Evolutionary conservation across 2,329 filamentous ascomycete species (phyloP), one percentile per base, ranked within the genome.

Genomic region (Coniosporium uncinatum): DNA sequence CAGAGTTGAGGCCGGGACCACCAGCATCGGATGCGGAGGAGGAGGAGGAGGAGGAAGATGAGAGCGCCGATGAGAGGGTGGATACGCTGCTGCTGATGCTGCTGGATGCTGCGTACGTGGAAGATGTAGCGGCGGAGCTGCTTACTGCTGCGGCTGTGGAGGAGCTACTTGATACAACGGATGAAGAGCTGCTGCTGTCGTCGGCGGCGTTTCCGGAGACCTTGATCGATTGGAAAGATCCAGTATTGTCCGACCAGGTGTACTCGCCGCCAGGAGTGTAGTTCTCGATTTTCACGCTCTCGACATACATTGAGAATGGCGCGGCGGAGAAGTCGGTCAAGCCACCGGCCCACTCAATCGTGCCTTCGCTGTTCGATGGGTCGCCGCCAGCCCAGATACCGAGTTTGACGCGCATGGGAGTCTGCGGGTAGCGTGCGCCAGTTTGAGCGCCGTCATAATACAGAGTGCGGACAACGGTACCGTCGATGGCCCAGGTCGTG

Each of bases 401-500:
- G 18, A 71, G 55, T 45, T 55, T 57, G 19, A 64, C 52, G 33
- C 78, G 77, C 80, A 85, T 84, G 2, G 86, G 86, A 0, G 85
- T 89, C 57, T 38, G 86, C 0, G 86, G 86, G 58, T 78, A 90
- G 56, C 76, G 75, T 38, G 73, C 58, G 13, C 79, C 79, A 49
- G 73, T 73, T 36, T 74, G 66, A 42, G 69, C 62, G 14, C 85
- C 75, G 14, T 62, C 65, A 50, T 75, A 76, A 44, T 66, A 70
- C 40, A 88, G 68, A 34, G 76, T 79, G 52, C 85, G 81, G 42
- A 87, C 69, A 35, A 69, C 58, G 8, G 58, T 61, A 53, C 72
- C 81, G 52, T 88, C 78, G 46, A 88, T 71, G 46, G 66, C 68
- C 83, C 84, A 88, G 50, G 70, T 69, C 44, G 85, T 70, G 50